phyloP scores from a whole-genome alignment of 2,329 filamentous ascomycete species.

The Microsporum ferrugineum region DNA sequence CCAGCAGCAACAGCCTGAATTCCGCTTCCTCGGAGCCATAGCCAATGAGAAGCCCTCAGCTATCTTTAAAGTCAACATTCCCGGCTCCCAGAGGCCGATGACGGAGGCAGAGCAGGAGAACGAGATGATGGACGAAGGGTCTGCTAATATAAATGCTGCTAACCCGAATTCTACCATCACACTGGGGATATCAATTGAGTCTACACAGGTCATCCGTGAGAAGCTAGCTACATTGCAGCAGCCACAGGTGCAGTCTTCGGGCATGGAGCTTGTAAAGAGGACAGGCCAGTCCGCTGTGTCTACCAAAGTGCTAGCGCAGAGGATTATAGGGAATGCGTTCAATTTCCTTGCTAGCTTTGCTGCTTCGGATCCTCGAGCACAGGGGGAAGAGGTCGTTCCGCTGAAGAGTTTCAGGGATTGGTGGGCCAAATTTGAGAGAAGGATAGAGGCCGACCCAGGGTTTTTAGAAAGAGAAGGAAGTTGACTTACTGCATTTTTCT shows the following conservation, averaged over 20 bases:
- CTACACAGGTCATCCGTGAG: conserved; percentile 56
- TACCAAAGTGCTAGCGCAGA: conserved; percentile 74
- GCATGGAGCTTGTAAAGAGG: conserved; percentile 23
- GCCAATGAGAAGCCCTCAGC: conserved; percentile 84
- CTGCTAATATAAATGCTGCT: conserved; percentile 17
- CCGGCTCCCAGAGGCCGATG: conserved; percentile 10
- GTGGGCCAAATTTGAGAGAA: conserved; percentile 93
- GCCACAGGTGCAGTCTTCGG: conserved; percentile 23
- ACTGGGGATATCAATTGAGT: conserved; percentile 73
- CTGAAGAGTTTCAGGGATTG: conserved; percentile 90
- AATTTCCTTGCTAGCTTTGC: conserved; percentile 90
- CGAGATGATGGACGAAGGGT: conserved; percentile 39
- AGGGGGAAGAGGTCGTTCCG: conserved; percentile 76
- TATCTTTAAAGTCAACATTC: conserved; percentile 62
- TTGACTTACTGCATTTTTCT: neutral
- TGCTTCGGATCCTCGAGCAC: conserved; percentile 41
- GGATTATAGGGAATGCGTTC: conserved; percentile 94
- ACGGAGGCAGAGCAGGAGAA: conserved; percentile 29
- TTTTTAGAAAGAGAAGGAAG: conserved; percentile 62
- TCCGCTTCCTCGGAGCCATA: conserved; percentile 78
- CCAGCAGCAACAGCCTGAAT: conserved; percentile 39
- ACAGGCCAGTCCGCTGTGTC: conserved; percentile 35
- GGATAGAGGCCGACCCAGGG: conserved; percentile 70
- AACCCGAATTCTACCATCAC: conserved; percentile 45
- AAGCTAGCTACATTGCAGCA: conserved; percentile 51